Evolutionary conservation across 139 green algal species (phyloP).

Genomic region (Closterium sp.): DNA sequence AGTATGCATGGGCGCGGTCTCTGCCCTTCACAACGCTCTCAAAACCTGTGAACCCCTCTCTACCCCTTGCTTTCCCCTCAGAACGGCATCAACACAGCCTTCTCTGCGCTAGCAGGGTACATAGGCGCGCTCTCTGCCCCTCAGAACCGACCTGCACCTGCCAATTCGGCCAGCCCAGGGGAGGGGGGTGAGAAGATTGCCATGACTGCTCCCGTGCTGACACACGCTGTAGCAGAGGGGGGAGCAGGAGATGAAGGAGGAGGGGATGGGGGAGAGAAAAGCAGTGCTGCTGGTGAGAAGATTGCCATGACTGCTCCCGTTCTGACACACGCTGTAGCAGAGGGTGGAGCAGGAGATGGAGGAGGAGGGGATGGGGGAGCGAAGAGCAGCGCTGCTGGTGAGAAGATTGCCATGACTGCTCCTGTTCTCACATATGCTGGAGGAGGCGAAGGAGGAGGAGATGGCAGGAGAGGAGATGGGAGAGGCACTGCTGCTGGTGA

Average conservation of each 20-base stretch:
- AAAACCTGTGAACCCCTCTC: not conserved
- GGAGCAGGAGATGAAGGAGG: not conserved
- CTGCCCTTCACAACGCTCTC: not conserved
- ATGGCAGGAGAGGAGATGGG: no score
- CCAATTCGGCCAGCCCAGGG: not conserved
- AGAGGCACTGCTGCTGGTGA: no score
- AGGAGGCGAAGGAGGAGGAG: not conserved
- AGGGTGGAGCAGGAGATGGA: not conserved
- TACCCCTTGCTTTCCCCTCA: not conserved
- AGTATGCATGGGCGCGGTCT: not conserved
- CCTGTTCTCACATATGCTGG: not conserved
- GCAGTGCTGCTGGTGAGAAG: not conserved
- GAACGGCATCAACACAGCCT: not conserved
- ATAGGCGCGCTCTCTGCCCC: not conserved
- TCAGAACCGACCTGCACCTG: not conserved
- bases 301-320: not conserved
- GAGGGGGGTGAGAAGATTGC: not conserved
- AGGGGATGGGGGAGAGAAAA: not conserved
- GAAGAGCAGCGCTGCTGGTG: no score
- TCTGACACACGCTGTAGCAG: not conserved
- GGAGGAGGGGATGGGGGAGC: no score
- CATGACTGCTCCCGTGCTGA: not conserved
- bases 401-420: no score
- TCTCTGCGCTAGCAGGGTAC: not conserved
- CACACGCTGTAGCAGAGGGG: not conserved